phyloP scores from a whole-genome alignment of 1,139 yeast species.

The Geotrichum candidum region DNA sequence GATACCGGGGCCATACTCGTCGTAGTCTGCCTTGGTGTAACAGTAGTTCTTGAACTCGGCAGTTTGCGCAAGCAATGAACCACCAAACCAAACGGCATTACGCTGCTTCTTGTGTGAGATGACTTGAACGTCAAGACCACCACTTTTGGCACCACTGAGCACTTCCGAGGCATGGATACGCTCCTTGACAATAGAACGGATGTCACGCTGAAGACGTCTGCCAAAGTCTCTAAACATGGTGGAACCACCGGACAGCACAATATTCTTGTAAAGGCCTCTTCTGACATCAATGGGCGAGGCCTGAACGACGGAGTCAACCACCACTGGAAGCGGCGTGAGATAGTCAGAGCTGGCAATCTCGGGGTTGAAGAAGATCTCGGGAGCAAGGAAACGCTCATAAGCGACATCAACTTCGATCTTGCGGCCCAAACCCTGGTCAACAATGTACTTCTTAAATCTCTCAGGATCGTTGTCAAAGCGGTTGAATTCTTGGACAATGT shows the following conservation, averaged over 20 bases:
- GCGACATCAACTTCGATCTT: constrained; percentile 80
- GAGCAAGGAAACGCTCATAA: constrained; percentile 94
- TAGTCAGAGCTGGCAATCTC: constrained; percentile 94
- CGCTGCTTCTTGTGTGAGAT: constrained; percentile 96
- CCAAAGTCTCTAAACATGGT: constrained; percentile 99
- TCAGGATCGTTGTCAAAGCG: constrained; percentile 93
- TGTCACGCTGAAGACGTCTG: constrained; percentile 92
- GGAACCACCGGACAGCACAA: constrained; percentile 93
- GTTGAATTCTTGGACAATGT: constrained; percentile 91
- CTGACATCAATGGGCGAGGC: constrained; percentile 96
- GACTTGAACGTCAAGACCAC: constrained; percentile 96
- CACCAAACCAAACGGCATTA: constrained; percentile 99
- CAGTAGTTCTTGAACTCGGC: constrained; percentile 94
- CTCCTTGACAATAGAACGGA: constrained; percentile 79
- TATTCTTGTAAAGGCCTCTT: constrained; percentile 89
- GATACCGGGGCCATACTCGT: constrained; percentile 94
- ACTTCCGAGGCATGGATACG: constrained; percentile 79
- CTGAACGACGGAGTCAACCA: constrained; percentile 92
- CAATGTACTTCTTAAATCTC: constrained; percentile 87
- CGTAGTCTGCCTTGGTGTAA: constrained; percentile 94
- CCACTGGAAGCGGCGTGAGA: constrained; percentile 89
- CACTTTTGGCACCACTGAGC: constrained; percentile 68
- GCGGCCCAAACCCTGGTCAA: constrained; percentile 70
- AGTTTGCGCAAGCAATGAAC: constrained; percentile 92
- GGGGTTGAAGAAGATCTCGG: constrained; percentile 96